phyloP scores from a whole-genome alignment of 768 basidiomycete species.

The Jaapia argillacea region DNA sequence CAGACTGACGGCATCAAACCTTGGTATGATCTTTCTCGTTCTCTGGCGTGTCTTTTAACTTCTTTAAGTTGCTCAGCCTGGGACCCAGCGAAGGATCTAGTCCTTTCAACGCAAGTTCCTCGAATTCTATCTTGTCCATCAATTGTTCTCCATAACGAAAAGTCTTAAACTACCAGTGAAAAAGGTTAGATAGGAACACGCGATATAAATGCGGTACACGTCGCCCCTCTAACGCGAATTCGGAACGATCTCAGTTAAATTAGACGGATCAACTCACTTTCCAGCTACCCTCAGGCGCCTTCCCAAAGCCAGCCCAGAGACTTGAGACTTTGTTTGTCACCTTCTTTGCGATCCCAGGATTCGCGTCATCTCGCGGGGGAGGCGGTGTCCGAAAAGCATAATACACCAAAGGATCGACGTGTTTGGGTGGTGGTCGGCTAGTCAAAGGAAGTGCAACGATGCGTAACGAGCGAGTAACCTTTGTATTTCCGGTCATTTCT shows the following conservation, averaged over 20 bases:
- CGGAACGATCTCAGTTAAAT: constrained; percentile 7
- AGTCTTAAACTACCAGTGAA: constrained; percentile 37
- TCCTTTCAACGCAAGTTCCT: constrained; percentile 67
- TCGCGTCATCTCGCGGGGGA: constrained; percentile 15
- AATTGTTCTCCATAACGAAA: constrained; percentile 59
- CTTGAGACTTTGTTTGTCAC: constrained; percentile 39
- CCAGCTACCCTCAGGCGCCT: constrained; percentile 57
- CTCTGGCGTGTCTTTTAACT: constrained; percentile 4
- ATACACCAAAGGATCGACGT: constrained; percentile 23
- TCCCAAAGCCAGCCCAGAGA: constrained; percentile 61
- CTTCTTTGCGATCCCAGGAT: constrained; percentile 38
- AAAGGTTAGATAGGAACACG: background rate
- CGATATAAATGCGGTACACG: background rate
- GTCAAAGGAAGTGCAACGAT: constrained; percentile 13
- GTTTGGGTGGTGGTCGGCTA: background rate
- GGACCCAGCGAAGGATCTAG: constrained; percentile 65
- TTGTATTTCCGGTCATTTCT: background rate
- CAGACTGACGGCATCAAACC: background rate
- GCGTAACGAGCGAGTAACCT: constrained; percentile 4
- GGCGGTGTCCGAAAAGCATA: constrained; percentile 28
- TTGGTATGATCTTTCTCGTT: constrained; percentile 8
- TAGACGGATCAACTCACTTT: no score
- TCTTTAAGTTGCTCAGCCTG: constrained; percentile 12
- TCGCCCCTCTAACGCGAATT: background rate
- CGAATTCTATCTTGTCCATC: constrained; percentile 67